Conservation (phyloP, 352 stramenopile species). For the Globisporangium lucens region DNA sequence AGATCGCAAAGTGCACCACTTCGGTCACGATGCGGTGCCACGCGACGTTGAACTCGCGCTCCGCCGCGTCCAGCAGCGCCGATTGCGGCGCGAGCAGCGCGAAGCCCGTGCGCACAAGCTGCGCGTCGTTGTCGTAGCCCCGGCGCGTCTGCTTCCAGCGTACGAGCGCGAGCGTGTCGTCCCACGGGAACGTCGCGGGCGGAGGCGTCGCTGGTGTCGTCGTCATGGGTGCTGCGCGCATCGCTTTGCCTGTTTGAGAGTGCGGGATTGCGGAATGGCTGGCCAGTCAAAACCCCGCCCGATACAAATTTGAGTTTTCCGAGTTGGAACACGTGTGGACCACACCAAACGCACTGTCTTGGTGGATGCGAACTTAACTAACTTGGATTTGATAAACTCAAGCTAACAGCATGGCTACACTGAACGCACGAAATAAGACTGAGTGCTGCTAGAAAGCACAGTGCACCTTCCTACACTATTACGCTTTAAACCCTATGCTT, state of each 20-base stretch:
- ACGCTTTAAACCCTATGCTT: not conserved
- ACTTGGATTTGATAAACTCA: no score
- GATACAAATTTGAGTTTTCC: not conserved
- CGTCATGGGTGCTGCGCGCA: not conserved
- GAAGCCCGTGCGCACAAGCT: slow-evolving; percentile 37
- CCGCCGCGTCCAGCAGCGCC: slow-evolving; percentile 27
- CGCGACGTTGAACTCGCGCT: slow-evolving; percentile 52
- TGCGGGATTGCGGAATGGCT: slow-evolving; percentile 2
- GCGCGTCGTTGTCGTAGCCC: slow-evolving; percentile 46
- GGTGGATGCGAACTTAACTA: not conserved
- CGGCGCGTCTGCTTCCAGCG: slow-evolving; percentile 60
- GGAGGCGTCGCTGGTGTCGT: not conserved
- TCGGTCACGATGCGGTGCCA: slow-evolving; percentile 57
- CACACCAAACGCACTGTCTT: not conserved
- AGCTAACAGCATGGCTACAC: not conserved
- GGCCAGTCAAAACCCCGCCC: slow-evolving; percentile 1
- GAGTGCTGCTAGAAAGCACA: no score
- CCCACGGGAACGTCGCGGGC: slow-evolving; percentile 23
- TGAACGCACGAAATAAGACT: not conserved
- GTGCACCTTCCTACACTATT: not conserved
- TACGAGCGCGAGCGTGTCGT: slow-evolving; percentile 56
- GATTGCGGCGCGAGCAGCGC: slow-evolving; percentile 26
- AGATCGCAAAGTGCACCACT: slow-evolving; percentile 64
- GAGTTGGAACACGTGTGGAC: not conserved
- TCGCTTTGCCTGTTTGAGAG: not conserved